Evolutionary conservation across 345 rosid species (phyloP), one percentile per base, ranked within the genome.

Genomic region (Citrus maxima): DNA sequence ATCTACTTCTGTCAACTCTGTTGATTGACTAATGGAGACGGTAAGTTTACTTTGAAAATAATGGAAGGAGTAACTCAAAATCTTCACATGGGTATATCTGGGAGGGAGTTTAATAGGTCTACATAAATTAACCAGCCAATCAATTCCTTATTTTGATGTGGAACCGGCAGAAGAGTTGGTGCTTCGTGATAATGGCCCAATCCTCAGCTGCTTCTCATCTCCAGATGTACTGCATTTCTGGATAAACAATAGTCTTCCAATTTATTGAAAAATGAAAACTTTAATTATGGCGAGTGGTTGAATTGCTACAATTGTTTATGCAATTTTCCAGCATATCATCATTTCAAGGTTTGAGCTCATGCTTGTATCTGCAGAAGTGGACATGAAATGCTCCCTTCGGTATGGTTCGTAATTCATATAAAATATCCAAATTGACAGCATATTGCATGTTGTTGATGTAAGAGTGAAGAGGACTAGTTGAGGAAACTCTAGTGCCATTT

Each of bases 1-100:
- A 87, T 79, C 80, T 89, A 37, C 74, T 89, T 60, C 81, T 89
- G 61, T 84, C 92, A 32, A 85, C 90, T 67, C 78, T 89, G 72
- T 65, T 72, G 62, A 66, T 38, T 16, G 82, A 87, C 77, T 87
- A 78, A 83, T 49, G 21, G 69, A 73, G 61, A 69, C 70, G 59
- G 82, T 28, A 81, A 84, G 85, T 73, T 75, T 64, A 46, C 37
- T 75, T 69, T 32, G 60, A 80, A 80, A 82, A 77, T 74, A 84
- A 80, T 70, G 80, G 74, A 68, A 67, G 32, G 77, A 73, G 67
- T 69, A n/a, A 38, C 71, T 60, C 24, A 24, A 66, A 75, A 73
- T 64, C 78, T 70, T 72, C 22, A 70, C 75, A 37, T 22, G 63
- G 72, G 12, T 66, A 79, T 35, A 28, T 75, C 76, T 65, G 79